These are phyloP conservation scores for Solanum piurae DNA, from an alignment of 257 asterid genomes.

Conservation along the genomic window DNA sequence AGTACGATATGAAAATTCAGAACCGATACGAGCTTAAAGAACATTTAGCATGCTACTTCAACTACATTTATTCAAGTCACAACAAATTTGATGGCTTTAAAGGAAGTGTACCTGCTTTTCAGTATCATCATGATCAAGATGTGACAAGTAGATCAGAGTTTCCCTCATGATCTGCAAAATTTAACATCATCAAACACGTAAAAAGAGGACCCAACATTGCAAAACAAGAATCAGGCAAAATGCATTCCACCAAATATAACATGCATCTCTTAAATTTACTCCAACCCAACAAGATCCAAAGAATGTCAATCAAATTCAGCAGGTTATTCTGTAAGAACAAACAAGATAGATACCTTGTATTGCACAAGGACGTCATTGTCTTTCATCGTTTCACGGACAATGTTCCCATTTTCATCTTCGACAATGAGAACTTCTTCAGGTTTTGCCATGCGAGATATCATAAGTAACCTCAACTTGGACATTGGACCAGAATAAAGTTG, in stretches of 20 bases:
- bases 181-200: neutral
- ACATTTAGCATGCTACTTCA: neutral
- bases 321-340: neutral
- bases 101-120: conserved; percentile 68
- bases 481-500: conserved; percentile 81
- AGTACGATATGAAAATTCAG: neutral
- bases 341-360: conserved; percentile 53
- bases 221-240: neutral
- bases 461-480: conserved; percentile 87
- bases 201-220: neutral
- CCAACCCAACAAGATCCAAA: neutral
- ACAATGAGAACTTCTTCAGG: conserved; percentile 98
- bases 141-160: conserved; percentile 88
- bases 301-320: neutral
- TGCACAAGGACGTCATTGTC: conserved; percentile 97
- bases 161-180: conserved; percentile 92
- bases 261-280: neutral
- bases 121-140: conserved; percentile 97
- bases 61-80: neutral
- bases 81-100: neutral
- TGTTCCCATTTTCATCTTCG: conserved; percentile 97
- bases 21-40: neutral
- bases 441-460: conserved; percentile 99
- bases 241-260: neutral
- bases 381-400: conserved; percentile 97